phyloP scores from a whole-genome alignment of 139 green algal genomes.

The Tetraselmis striata region DNA sequence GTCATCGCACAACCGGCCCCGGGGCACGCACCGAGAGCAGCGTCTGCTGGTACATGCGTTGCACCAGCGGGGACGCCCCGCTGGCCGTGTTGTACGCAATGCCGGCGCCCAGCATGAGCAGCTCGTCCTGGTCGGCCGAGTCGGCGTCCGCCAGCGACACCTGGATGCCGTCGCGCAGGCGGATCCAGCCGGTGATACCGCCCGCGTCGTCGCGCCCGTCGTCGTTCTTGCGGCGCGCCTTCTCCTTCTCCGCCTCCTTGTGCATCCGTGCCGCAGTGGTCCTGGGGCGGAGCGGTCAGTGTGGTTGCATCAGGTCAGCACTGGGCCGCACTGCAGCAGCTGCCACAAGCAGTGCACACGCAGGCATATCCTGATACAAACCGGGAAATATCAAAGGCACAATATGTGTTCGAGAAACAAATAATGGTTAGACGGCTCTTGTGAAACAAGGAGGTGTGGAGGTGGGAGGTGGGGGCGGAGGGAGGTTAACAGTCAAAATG shows the following conservation, averaged over 20 bases:
- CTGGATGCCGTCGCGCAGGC: not conserved
- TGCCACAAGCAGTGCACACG: too few species aligned
- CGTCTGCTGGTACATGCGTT: slow-evolving; percentile 22
- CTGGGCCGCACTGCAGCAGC: too few species aligned
- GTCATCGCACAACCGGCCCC: too few species aligned
- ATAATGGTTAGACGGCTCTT: too few species aligned
- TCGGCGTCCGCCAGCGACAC: slow-evolving; percentile 31
- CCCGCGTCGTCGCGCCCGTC: slow-evolving; percentile 10
- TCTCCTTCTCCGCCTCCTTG: slow-evolving; percentile 11
- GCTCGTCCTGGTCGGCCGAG: slow-evolving; percentile 31
- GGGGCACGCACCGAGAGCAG: not conserved
- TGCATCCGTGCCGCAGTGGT: slow-evolving; percentile 6
- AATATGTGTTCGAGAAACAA: too few species aligned
- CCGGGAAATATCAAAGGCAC: too few species aligned
- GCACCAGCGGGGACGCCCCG: slow-evolving; percentile 29
- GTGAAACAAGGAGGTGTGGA: too few species aligned
- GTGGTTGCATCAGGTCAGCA: too few species aligned
- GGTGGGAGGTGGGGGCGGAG: too few species aligned
- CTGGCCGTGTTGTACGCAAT: slow-evolving; percentile 28
- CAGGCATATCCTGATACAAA: too few species aligned
- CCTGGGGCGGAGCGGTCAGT: too few species aligned
- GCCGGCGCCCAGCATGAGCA: slow-evolving; percentile 43
- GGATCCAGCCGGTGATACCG: not conserved
- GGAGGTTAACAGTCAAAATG: too few species aligned
- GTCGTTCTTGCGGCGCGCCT: slow-evolving; percentile 4